Conservation (phyloP, 257 asterid species). For the Agastache rugosa region DNA sequence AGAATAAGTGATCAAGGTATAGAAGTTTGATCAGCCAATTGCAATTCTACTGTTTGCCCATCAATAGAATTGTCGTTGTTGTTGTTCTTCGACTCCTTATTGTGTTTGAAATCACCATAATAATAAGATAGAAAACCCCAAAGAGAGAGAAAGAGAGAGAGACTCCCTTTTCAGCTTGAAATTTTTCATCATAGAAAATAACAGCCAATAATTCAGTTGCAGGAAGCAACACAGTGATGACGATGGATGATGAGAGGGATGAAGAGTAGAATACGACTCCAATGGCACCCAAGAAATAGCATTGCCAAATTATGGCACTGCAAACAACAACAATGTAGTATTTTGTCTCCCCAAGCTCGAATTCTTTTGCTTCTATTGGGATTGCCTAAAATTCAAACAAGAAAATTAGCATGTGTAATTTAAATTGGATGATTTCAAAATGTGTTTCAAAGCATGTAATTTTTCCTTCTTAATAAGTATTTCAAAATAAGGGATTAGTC, state of each 20-base stretch:
- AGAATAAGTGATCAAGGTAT: neutral
- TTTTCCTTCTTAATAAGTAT: too few species aligned
- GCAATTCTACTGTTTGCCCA: neutral
- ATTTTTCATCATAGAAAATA: slow-evolving; percentile 44
- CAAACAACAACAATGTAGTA: slow-evolving; percentile 47
- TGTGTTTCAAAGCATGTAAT: too few species aligned
- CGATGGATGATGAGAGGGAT: slow-evolving; percentile 45
- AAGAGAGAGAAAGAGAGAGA: slow-evolving; percentile 48
- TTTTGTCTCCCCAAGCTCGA: slow-evolving; percentile 50
- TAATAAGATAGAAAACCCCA: slow-evolving; percentile 53
- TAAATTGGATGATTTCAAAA: too few species aligned
- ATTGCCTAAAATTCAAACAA: slow-evolving; percentile 46
- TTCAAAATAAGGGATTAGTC: too few species aligned
- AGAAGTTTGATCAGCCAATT: slow-evolving; percentile 13
- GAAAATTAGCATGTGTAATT: too few species aligned
- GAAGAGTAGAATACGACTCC: slow-evolving; percentile 57
- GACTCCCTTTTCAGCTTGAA: slow-evolving; percentile 47
- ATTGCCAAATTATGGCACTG: slow-evolving; percentile 50
- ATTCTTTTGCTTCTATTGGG: slow-evolving; percentile 47
- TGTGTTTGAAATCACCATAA: slow-evolving; percentile 36
- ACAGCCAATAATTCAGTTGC: slow-evolving; percentile 45
- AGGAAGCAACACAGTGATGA: slow-evolving; percentile 39
- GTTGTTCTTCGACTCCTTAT: slow-evolving; percentile 4
- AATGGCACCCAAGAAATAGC: slow-evolving; percentile 53
- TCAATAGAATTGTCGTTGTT: neutral